These are phyloP conservation scores for Metschnikowia borealis DNA, from an alignment of 805 yeast genomes.

Conservation along the genomic window DNA sequence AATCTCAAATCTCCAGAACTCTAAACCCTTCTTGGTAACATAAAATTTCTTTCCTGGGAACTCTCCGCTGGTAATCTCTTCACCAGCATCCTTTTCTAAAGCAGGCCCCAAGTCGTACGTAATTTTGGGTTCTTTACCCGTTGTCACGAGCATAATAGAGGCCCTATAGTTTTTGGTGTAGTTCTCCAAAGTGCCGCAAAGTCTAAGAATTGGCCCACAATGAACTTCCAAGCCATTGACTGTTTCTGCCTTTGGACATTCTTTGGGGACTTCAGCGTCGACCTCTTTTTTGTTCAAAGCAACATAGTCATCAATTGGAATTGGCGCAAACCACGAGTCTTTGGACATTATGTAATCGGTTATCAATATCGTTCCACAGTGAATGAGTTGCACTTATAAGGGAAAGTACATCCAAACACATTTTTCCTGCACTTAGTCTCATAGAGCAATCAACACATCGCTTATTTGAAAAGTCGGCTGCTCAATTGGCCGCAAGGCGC, in stretches of 20 bases:
- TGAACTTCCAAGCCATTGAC: slow-evolving; percentile 41
- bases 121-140: slow-evolving; percentile 35
- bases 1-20: slow-evolving; percentile 66
- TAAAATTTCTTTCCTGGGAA: slow-evolving; percentile 47
- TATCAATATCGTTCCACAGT: not conserved
- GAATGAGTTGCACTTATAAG: not conserved
- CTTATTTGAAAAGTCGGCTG: not conserved
- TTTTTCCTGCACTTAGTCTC: not conserved
- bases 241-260: slow-evolving; percentile 26
- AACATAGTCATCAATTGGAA: slow-evolving; percentile 30
- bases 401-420: not conserved
- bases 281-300: slow-evolving; percentile 22
- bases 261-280: slow-evolving; percentile 24
- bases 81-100: slow-evolving; percentile 3
- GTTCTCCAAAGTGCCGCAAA: slow-evolving; percentile 58
- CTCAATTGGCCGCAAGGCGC: slow-evolving; percentile 2
- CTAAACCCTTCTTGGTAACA: slow-evolving; percentile 39
- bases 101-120: slow-evolving; percentile 39
- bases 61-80: slow-evolving; percentile 30
- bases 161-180: slow-evolving; percentile 56
- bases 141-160: slow-evolving; percentile 59
- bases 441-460: not conserved
- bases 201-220: slow-evolving; percentile 78
- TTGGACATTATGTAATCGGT: slow-evolving; percentile 7
- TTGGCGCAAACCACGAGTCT: slow-evolving; percentile 18